These are phyloP conservation scores for Salix exigua DNA, from an alignment of 345 rosid genomes.

Conservation along the genomic window DNA sequence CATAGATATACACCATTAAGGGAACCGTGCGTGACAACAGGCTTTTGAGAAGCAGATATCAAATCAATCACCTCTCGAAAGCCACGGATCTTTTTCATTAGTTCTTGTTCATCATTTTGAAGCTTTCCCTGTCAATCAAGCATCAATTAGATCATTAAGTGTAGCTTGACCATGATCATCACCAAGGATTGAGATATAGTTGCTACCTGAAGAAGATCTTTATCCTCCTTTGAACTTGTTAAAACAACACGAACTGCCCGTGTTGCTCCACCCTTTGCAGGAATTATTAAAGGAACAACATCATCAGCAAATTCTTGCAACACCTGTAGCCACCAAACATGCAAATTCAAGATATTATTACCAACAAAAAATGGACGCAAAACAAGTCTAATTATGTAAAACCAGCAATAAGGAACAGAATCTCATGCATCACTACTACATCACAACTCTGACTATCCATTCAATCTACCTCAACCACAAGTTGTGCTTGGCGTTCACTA, in stretches of 20 bases:
- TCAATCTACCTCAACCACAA: conserved; percentile 55
- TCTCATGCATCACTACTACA: background rate
- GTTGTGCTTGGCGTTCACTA: conserved; percentile 79
- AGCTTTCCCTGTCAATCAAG: conserved; percentile 63
- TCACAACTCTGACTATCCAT: background rate
- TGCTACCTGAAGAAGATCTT: conserved; percentile 55
- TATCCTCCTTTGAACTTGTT: conserved; percentile 72
- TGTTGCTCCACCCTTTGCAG: conserved; percentile 68
- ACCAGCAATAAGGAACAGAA: background rate
- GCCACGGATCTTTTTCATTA: conserved; percentile 64
- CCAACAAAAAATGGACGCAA: background rate
- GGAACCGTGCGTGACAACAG: conserved; percentile 70
- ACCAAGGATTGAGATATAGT: conserved; percentile 14
- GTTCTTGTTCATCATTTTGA: conserved; percentile 53
- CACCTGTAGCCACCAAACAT: conserved; percentile 41
- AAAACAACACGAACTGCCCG: conserved; percentile 68
- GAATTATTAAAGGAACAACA: conserved; percentile 63
- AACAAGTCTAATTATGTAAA: conserved; percentile 3
- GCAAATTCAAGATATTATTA: conserved; percentile 10
- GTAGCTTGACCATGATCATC: background rate
- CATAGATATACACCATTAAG: conserved; percentile 63
- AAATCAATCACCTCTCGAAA: conserved; percentile 88
- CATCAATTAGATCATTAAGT: conserved; percentile 10
- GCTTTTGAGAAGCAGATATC: conserved; percentile 82
- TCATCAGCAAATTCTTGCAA: conserved; percentile 55